Evolutionary conservation across 805 yeast genomes (phyloP).

Genomic region (Ogataea ganodermae): DNA sequence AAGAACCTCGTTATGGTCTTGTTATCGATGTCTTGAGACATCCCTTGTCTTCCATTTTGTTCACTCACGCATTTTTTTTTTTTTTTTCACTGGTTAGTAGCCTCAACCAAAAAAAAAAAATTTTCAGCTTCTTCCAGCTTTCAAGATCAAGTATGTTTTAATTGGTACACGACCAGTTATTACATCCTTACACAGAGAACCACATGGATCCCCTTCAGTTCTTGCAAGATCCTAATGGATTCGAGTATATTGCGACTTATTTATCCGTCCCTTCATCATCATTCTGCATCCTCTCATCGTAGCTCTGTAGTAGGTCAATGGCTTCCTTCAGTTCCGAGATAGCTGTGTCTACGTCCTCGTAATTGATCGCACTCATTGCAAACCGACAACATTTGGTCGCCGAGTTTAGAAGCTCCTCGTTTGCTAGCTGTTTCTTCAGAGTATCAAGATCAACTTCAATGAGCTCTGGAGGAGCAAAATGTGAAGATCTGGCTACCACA

Average conservation of each 20-base stretch:
- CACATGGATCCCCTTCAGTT: neutral
- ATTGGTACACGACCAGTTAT: conserved; percentile 1
- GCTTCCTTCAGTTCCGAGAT: conserved; percentile 54
- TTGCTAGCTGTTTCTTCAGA: conserved; percentile 21
- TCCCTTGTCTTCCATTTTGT: neutral
- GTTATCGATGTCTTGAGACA: neutral
- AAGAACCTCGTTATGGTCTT: neutral
- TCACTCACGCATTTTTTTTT: neutral
- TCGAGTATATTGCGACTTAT: no score
- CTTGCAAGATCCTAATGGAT: no score
- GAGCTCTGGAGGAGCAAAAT: neutral
- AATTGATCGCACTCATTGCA: conserved; percentile 73
- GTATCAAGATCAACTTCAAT: conserved; percentile 14
- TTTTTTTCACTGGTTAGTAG: neutral
- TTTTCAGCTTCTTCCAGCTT: conserved; percentile 5
- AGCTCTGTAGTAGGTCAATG: conserved; percentile 31
- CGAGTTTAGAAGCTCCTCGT: conserved; percentile 37
- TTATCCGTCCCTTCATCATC: neutral
- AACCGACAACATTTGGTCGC: conserved; percentile 69
- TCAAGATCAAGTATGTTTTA: neutral
- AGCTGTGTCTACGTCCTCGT: conserved; percentile 70
- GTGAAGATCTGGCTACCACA: conserved; percentile 15
- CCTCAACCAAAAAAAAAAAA: conserved; percentile 6
- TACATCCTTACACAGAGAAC: neutral
- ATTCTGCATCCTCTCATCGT: conserved; percentile 5